Evolutionary conservation across 1,284 basidiomycete genomes (phyloP).

Genomic region (Coniophora puteana): DNA sequence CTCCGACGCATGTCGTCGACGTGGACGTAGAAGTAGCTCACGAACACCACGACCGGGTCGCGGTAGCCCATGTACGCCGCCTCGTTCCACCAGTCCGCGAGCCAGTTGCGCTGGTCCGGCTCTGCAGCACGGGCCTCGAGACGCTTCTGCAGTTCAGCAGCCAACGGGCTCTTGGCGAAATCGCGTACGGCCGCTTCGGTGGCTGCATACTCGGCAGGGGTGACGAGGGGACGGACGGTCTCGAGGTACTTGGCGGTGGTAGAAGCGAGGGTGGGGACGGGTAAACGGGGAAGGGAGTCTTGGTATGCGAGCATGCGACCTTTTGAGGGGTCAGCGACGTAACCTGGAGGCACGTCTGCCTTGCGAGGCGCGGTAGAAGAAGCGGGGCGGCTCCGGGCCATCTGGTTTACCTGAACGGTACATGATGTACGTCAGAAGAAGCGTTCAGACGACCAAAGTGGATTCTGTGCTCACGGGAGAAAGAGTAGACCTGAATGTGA

Average conservation of each 20-base stretch:
- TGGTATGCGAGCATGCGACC: slow-evolving; percentile 81
- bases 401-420: slow-evolving; percentile 19
- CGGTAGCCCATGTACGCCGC: slow-evolving; percentile 83
- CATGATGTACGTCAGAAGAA: too few relatives aligned
- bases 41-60: slow-evolving; percentile 90
- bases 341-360: slow-evolving; percentile 35
- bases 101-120: slow-evolving; percentile 74
- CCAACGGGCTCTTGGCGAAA: slow-evolving; percentile 72
- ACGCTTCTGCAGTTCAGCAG: slow-evolving; percentile 76
- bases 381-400: slow-evolving; percentile 31
- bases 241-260: slow-evolving; percentile 88
- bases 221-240: slow-evolving; percentile 73
- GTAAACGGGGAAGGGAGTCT: slow-evolving; percentile 75
- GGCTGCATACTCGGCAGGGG: slow-evolving; percentile 54
- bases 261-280: slow-evolving; percentile 78
- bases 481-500: not conserved
- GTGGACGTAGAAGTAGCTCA: slow-evolving; percentile 96
- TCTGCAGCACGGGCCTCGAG: slow-evolving; percentile 72
- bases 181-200: slow-evolving; percentile 61
- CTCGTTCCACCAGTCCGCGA: slow-evolving; percentile 98
- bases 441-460: too few relatives aligned
- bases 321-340: slow-evolving; percentile 42
- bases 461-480: too few relatives aligned
- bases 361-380: slow-evolving; percentile 30
- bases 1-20: slow-evolving; percentile 59